A percentile compares a stretch with the other conserved stretches of the same genome.
phyloP scores from a whole-genome alignment of 495 filamentous ascomycete species.

The Aspergillus incahuasiensis region DNA sequence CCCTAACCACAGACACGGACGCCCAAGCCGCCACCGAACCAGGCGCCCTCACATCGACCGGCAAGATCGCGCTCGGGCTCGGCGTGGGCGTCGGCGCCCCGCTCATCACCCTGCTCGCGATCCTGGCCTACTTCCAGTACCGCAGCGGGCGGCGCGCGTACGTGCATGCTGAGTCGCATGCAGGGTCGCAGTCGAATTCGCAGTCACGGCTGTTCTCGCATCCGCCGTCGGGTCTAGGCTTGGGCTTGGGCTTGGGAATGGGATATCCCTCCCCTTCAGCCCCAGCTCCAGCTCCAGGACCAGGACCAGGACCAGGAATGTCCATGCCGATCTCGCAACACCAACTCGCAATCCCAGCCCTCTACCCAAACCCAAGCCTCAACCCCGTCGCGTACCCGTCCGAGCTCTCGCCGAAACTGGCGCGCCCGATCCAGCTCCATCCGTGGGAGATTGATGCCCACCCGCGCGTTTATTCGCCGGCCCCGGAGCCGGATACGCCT shows the following conservation, averaged over 20 bases:
- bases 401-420: background rate
- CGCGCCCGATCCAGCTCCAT: background rate
- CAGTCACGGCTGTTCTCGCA: background rate
- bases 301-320: background rate
- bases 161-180: background rate
- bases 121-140: slow-evolving; percentile 9
- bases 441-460: background rate
- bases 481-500: background rate
- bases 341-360: too few species aligned
- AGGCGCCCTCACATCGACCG: slow-evolving; percentile 8
- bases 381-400: background rate
- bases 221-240: background rate
- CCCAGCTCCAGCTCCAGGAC: background rate
- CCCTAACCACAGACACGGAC: background rate
- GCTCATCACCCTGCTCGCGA: slow-evolving; percentile 7
- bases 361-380: too few species aligned
- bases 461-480: background rate
- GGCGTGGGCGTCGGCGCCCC: slow-evolving; percentile 7
- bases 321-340: too few species aligned
- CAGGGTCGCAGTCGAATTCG: too few species aligned
- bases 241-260: background rate
- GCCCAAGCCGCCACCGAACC: background rate
- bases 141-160: background rate
- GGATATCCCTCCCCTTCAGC: background rate
- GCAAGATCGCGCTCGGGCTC: slow-evolving; percentile 12